Conservation (phyloP, 257 asterid genomes). For the Solanum chilense region DNA sequence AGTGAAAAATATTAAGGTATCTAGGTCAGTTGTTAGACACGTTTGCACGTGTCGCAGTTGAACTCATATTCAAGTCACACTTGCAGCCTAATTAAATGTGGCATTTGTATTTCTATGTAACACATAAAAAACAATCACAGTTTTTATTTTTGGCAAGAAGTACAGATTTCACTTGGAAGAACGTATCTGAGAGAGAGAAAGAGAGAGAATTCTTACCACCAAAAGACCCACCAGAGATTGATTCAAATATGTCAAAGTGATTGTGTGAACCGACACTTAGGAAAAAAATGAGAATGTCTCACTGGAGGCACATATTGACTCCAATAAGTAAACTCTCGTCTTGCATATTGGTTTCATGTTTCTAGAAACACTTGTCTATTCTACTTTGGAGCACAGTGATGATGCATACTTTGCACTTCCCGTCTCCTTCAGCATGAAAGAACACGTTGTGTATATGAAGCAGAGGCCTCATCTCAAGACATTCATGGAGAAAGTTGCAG, state of each 20-base stretch:
- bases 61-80: neutral
- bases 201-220: neutral
- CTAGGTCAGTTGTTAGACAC: neutral
- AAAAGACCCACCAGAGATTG: conserved; percentile 23
- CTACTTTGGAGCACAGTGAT: conserved; percentile 56
- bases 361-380: conserved; percentile 95
- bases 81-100: neutral
- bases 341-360: conserved; percentile 3
- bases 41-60: neutral
- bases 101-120: neutral
- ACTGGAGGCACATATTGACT: neutral
- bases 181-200: neutral
- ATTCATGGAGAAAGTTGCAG: conserved; percentile 66
- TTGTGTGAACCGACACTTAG: conserved; percentile 17
- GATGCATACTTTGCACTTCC: conserved; percentile 80
- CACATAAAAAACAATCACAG: neutral
- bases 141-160: neutral
- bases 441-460: conserved; percentile 69
- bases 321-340: neutral
- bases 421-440: conserved; percentile 76
- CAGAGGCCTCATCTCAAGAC: conserved; percentile 67
- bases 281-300: neutral
- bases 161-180: neutral
- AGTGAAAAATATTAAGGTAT: neutral
- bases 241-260: conserved; percentile 36